Conservation (phyloP, 2,329 filamentous ascomycete genomes). For the Boeremia lycopersici region DNA sequence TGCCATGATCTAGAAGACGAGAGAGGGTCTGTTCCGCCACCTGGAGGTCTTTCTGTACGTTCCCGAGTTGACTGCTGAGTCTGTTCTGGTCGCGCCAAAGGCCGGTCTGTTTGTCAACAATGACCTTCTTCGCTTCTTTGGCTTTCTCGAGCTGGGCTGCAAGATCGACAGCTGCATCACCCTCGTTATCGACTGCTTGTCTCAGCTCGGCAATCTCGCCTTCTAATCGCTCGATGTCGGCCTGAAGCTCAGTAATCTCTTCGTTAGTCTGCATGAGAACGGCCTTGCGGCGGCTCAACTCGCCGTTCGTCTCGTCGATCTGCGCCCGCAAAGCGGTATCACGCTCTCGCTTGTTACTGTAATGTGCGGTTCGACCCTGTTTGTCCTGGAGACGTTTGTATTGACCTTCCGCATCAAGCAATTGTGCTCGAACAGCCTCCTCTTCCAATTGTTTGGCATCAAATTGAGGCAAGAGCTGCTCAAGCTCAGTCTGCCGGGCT, state of each 20-base stretch:
- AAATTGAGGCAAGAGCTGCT: slow-evolving; percentile 76
- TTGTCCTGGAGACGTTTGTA: slow-evolving; percentile 86
- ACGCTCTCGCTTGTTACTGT: slow-evolving; percentile 85
- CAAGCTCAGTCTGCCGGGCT: slow-evolving; percentile 76
- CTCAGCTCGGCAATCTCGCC: slow-evolving; percentile 73
- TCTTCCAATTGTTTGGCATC: slow-evolving; percentile 76
- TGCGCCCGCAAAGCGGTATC: slow-evolving; percentile 82
- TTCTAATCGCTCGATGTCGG: slow-evolving; percentile 74
- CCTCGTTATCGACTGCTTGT: slow-evolving; percentile 77
- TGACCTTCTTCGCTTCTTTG: slow-evolving; percentile 76
- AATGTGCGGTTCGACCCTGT: slow-evolving; percentile 85
- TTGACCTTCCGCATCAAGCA: slow-evolving; percentile 77
- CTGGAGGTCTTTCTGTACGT: slow-evolving; percentile 76
- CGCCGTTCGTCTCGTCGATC: slow-evolving; percentile 78
- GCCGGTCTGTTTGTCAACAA: slow-evolving; percentile 85
- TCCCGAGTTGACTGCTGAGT: slow-evolving; percentile 76
- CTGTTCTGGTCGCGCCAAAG: slow-evolving; percentile 90
- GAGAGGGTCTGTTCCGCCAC: slow-evolving; percentile 78
- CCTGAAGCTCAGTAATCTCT: slow-evolving; percentile 75
- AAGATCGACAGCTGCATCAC: slow-evolving; percentile 73
- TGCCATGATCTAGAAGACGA: slow-evolving; percentile 87
- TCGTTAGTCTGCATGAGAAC: slow-evolving; percentile 84
- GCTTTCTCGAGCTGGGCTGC: slow-evolving; percentile 76
- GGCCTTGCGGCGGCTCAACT: slow-evolving; percentile 79
- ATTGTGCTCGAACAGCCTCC: slow-evolving; percentile 68